Conservation (phyloP, 768 basidiomycete species). For the Heimioporus sp. region DNA sequence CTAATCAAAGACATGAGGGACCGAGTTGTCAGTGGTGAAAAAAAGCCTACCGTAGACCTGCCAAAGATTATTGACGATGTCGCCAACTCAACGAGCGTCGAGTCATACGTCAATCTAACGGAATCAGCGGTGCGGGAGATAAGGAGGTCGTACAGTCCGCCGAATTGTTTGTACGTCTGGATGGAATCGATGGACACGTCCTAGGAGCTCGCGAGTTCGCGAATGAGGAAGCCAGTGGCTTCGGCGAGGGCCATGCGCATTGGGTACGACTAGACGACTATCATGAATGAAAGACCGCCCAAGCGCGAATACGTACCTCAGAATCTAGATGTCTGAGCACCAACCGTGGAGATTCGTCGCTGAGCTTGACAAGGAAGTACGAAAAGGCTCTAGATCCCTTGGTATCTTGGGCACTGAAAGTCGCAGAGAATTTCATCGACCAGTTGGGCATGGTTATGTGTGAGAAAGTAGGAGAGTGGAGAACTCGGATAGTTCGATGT, state of each 20-base stretch:
- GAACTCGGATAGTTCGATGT: no score
- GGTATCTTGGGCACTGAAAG: slow-evolving; percentile 76
- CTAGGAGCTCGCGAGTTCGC: slow-evolving; percentile 65
- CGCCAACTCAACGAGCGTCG: slow-evolving; percentile 92
- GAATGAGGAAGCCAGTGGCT: slow-evolving; percentile 58
- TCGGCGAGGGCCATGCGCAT: slow-evolving; percentile 78
- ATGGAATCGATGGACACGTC: slow-evolving; percentile 47
- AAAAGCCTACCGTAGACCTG: slow-evolving; percentile 81
- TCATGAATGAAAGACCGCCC: neutral
- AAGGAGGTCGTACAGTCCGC: slow-evolving; percentile 62
- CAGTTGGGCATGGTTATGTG: slow-evolving; percentile 84
- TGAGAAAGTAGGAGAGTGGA: no score
- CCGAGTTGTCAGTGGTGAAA: neutral
- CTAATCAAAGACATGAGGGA: slow-evolving; percentile 37
- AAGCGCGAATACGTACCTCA: slow-evolving; percentile 56
- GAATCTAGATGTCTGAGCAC: slow-evolving; percentile 90
- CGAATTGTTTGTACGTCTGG: slow-evolving; percentile 66
- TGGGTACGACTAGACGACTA: slow-evolving; percentile 70
- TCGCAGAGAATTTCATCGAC: slow-evolving; percentile 85
- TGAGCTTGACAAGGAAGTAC: slow-evolving; percentile 75
- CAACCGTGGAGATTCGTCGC: slow-evolving; percentile 74
- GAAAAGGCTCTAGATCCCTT: slow-evolving; percentile 88
- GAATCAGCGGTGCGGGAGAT: neutral
- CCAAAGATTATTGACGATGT: slow-evolving; percentile 92
- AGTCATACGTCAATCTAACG: slow-evolving; percentile 80